Evolutionary conservation across 768 basidiomycete species (phyloP).

Genomic region (Cantharellus cinnabarinus): DNA sequence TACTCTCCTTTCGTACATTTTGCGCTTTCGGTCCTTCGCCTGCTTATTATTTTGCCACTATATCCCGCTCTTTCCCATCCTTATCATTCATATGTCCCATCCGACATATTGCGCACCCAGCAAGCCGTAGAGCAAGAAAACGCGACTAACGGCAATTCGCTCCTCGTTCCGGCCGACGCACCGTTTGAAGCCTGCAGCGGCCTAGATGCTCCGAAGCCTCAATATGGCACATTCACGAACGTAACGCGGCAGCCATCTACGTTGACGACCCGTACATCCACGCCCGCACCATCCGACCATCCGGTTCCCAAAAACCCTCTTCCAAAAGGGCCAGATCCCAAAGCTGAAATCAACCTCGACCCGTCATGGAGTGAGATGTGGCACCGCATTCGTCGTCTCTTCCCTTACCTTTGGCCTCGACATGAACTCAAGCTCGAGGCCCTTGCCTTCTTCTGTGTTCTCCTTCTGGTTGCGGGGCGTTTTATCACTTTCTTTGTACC

Average conservation of each 20-base stretch:
- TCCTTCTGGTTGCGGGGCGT: conserved; percentile 58
- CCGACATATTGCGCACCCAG: conserved; percentile 16
- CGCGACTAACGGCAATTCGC: conserved; percentile 31
- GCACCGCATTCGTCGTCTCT: conserved; percentile 39
- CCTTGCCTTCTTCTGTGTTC: conserved; percentile 21
- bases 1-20: conserved; percentile 24
- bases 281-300: conserved; percentile 26
- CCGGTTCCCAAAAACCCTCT: conserved; percentile 14
- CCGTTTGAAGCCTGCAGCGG: conserved; percentile 18
- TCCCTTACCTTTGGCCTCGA: conserved; percentile 73
- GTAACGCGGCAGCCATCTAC: conserved; percentile 22
- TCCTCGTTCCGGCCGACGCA: conserved; percentile 24
- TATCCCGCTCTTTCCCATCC: conserved; percentile 43
- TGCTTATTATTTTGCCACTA: conserved; percentile 39
- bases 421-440: conserved; percentile 45
- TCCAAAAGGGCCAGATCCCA: conserved; percentile 12
- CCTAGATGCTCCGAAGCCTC: conserved; percentile 12
- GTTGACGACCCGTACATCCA: conserved; percentile 27
- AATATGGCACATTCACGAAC: conserved; percentile 52
- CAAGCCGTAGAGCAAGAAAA: conserved; percentile 16
- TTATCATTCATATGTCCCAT: conserved; percentile 38
- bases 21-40: conserved; percentile 41
- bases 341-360: conserved; percentile 18
- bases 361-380: conserved; percentile 55
- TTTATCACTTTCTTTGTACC: conserved; percentile 59